Base-by-base conservation (phyloP, 129 eudicot genomes). In the Mikania micrantha region DNA sequence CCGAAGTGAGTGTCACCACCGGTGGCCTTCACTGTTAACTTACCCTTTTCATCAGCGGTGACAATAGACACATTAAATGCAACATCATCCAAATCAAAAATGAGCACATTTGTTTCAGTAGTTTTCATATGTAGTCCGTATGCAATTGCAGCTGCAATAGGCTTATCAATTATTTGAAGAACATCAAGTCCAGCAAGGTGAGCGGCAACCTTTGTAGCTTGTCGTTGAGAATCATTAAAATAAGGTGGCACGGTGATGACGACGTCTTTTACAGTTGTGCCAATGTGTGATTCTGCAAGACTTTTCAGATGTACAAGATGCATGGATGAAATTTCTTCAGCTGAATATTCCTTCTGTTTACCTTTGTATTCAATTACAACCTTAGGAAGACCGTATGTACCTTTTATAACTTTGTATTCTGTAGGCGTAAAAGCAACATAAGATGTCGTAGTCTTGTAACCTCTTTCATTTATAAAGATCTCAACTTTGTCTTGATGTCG, bases 191-290 rank as follows among this genome's bases (percentile, higher is more conserved):
- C 84, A 21, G 84, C 74, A 45, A 80, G 73, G 35, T 63, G 40
- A 25, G 78, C 84, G 2, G 84, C 84, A 59, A 70, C 84, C 61
- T 75, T 80, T 38, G 84, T 80, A 11, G 84, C 84, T 70, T 80
- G 84, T 45, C 84, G 72, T 61, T 80, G 84, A 13, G 67, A 62
- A 38, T 62, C 67, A 62, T 62, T 42, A 62, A 38, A 62, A 38
- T 62, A 62, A 20, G 84, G 80, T 53, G 84, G 84, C 35, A 80
- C 84, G 1, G 80, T 80, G 12, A 80, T 58, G n/a, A n/a, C n/a
- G n/a, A n/a, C 9, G 45, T 76, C 77, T 17, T 53, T 9, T 0
- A 80, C 71, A 7, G 63, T 29, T 53, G 71, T 75, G 6, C 81
- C 81, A 65, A 80, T 78, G 56, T 44, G 75, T 2, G 81, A n/a